Base-by-base conservation (phyloP, 805 yeast genomes). In the Barnettozyma wickerhamii region DNA sequence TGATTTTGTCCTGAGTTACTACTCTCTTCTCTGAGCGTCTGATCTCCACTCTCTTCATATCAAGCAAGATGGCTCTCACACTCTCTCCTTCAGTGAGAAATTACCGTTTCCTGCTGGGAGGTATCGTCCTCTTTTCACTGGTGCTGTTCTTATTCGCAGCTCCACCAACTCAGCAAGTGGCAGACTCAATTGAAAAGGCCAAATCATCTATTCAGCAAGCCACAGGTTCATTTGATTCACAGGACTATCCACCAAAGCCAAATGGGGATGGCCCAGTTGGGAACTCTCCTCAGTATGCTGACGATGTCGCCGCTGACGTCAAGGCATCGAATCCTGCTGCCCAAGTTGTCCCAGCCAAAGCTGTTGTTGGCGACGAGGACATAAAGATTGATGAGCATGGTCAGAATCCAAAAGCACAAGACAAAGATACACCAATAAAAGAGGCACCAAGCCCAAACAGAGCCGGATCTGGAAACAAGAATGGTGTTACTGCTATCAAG, bases 61-160 rank as follows among this genome's bases (percentile, higher is more conserved):
- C n/a, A n/a, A n/a, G n/a, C n/a, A n/a, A n/a, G n/a, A 38, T 43
- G 41, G 37, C 41, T 12, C 30, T 43, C 26, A 39, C 36, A 15
- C 24, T 43, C n/a, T 34, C 35, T 15, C 48, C 49, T 13, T 57
- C 69, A 49, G 62, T 68, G 43, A 66, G 77, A 54, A 75, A 75
- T 58, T 63, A 72, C 50, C 77, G 84, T 45, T 69, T 75, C 45
- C 48, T 75, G 13, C 56, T 77, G 10, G 75, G 75, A 10, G 73
- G 79, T 2, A 50, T 77, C 32, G 74, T 74, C 19, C 59, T 78
- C 23, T 59, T 80, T 37, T 66, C 71, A 51, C 58, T 81, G 39
- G 64, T 78, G 18, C 61, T 72, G 29, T 68, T 79, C 49, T 63
- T 80, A 38, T 68, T 71, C 38, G 58, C 74, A 4, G 66, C 79